Evolutionary conservation across 1,284 basidiomycete species (phyloP), one percentile per base, ranked within the genome.

Genomic region (Ganoderma meredithae): DNA sequence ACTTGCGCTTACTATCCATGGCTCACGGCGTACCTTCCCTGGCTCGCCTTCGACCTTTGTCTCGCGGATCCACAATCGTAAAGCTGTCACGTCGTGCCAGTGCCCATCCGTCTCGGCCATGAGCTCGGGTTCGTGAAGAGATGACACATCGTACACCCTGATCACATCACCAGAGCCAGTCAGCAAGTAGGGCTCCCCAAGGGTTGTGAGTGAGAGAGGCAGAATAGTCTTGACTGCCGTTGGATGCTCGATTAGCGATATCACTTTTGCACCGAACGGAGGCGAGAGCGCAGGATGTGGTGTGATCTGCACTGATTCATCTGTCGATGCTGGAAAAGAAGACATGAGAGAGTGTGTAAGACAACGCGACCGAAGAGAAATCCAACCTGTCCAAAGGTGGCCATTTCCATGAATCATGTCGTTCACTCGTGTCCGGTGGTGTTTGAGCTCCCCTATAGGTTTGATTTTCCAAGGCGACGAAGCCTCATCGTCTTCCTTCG

Each of bases 81-180:
- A 79, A 1, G 86, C 88, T 6, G 87, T 92, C 12, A 97, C 90
- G 73, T 96, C 94, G 71, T 95, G 94, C 87, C 91, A 95, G 78
- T 98, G 96, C 6, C 88, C 95, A 72, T 96, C 92, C 8, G 95
- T 81, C 72, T 88, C 85, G 19, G 89, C 83, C 22, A 94, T 77
- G 49, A 93, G 79, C 71, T 92, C 90, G 0, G 89, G 89, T 71
- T 90, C 86, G 41, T 90, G 84, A 27, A 82, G 81, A 1, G 85
- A 83, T 1, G 90, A 89, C 55, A 92, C 77, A 74, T 94, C 92
- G 72, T 89, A 94, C 33, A 93, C 82, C 22, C 92, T 86, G 62
- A 98, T 88, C 58, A 89, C 80, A 76, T 97, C 96, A 59, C 95
- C 96, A 2, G 93, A 85, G 41, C 91, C 95, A 6, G 93, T 95